Conservation (phyloP, 805 yeast genomes). For the Metschnikowia hibisci region DNA sequence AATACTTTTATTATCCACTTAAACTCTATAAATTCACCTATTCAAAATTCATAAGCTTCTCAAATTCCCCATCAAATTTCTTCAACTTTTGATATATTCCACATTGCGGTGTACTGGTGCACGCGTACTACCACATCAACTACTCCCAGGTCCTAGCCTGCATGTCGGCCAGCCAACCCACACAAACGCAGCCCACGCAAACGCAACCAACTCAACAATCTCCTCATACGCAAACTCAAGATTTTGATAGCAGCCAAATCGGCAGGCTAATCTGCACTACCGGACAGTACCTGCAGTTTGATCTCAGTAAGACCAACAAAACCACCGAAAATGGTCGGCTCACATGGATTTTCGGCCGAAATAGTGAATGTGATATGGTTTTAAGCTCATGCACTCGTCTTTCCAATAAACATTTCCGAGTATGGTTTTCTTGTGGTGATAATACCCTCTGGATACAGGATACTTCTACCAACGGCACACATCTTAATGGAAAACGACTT, state of each 20-base stretch:
- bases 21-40: no score
- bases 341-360: slow-evolving; percentile 75
- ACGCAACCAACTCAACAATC: slow-evolving; percentile 23
- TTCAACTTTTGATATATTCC: no score
- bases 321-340: slow-evolving; percentile 22
- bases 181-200: slow-evolving; percentile 31
- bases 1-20: no score
- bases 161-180: slow-evolving; percentile 3
- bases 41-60: no score
- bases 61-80: no score
- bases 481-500: slow-evolving; percentile 67
- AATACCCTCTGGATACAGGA: slow-evolving; percentile 64
- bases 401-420: slow-evolving; percentile 68
- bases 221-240: slow-evolving; percentile 14
- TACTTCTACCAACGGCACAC: slow-evolving; percentile 89
- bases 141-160: neutral
- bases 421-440: slow-evolving; percentile 62
- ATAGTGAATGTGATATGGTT: slow-evolving; percentile 57
- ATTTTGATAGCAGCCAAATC: slow-evolving; percentile 30
- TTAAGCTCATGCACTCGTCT: slow-evolving; percentile 58
- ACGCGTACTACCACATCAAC: slow-evolving; percentile 2
- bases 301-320: slow-evolving; percentile 34
- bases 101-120: neutral
- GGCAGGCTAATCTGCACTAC: slow-evolving; percentile 59
- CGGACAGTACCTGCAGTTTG: slow-evolving; percentile 49